phyloP scores from a whole-genome alignment of 352 stramenopile genomes.

The Phytophthora ohioensis region DNA sequence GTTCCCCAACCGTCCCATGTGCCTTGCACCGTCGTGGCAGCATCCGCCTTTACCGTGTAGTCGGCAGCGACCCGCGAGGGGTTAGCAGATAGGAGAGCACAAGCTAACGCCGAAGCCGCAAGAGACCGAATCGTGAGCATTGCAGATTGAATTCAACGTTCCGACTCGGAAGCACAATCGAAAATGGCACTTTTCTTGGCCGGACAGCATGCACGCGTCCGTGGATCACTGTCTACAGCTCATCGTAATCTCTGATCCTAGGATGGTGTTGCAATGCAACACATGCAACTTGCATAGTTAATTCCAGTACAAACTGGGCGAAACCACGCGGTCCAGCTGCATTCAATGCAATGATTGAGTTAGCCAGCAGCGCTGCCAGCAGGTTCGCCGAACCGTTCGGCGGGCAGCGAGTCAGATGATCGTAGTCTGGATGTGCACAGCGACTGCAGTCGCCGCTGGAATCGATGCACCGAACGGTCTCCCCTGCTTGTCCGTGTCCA shows the following conservation, averaged over 20 bases:
- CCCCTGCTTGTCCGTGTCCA: conserved; percentile 57
- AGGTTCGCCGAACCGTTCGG: background rate
- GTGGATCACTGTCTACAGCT: background rate
- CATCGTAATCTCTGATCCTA: background rate
- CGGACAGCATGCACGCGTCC: conserved; percentile 4
- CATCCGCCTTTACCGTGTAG: conserved; percentile 37
- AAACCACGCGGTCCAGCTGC: background rate
- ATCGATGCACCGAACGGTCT: conserved; percentile 76
- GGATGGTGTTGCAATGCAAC: background rate
- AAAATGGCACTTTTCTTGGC: conserved; percentile 21
- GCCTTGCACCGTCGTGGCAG: conserved; percentile 29
- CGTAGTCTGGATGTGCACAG: conserved; percentile 4
- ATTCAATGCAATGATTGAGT: too few relatives aligned
- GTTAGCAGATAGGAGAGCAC: conserved; percentile 23
- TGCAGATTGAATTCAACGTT: background rate
- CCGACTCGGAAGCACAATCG: conserved; percentile 13
- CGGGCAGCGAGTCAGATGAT: conserved; percentile 21
- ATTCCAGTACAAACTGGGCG: too few relatives aligned
- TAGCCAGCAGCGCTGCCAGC: background rate
- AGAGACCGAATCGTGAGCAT: conserved; percentile 36
- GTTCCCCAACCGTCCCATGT: conserved; percentile 66
- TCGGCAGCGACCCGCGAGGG: conserved; percentile 25
- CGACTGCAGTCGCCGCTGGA: conserved; percentile 83
- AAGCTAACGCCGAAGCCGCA: conserved; percentile 25
- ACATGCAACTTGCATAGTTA: background rate